Conservation (phyloP, 1,284 basidiomycete species). For the Cryptococcus sp. region DNA sequence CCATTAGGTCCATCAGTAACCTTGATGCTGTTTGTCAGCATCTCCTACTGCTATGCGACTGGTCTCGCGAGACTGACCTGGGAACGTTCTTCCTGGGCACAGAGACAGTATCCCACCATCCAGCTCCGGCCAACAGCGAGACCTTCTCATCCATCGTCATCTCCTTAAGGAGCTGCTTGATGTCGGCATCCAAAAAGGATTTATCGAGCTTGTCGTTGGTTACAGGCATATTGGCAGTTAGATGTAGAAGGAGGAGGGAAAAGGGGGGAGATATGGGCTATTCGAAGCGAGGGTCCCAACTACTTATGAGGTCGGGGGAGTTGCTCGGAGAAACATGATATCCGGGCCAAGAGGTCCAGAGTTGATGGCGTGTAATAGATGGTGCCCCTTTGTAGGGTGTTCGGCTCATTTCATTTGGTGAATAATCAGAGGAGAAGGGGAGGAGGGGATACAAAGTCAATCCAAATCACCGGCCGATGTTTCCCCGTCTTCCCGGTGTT, state of each 20-base stretch:
- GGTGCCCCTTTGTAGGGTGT: too few species aligned
- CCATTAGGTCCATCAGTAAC: constrained; percentile 37
- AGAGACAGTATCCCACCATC: constrained; percentile 26
- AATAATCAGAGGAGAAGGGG: too few species aligned
- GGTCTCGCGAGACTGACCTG: background rate
- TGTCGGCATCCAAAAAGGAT: constrained; percentile 25
- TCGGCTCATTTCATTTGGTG: too few species aligned
- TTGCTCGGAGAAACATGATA: background rate
- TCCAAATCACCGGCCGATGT: too few species aligned
- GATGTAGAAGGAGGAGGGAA: background rate
- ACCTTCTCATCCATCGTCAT: constrained; percentile 35
- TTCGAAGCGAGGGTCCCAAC: background rate
- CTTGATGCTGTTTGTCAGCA: constrained; percentile 17
- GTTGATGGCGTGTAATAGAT: too few species aligned
- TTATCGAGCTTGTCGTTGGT: constrained; percentile 17
- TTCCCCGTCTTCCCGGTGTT: too few species aligned
- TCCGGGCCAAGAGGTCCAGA: background rate
- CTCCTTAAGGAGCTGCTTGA: constrained; percentile 22
- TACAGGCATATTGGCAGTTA: background rate
- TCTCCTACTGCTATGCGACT: background rate
- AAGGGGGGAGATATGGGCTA: background rate
- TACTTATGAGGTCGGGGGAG: background rate
- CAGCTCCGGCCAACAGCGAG: constrained; percentile 26
- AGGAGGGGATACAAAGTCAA: too few species aligned
- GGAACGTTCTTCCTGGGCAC: background rate